A percentile compares a stretch with the other conserved stretches of the same genome.
Conservation (phyloP, 1,139 yeast genomes). For the Magnusiomyces paraingens region DNA sequence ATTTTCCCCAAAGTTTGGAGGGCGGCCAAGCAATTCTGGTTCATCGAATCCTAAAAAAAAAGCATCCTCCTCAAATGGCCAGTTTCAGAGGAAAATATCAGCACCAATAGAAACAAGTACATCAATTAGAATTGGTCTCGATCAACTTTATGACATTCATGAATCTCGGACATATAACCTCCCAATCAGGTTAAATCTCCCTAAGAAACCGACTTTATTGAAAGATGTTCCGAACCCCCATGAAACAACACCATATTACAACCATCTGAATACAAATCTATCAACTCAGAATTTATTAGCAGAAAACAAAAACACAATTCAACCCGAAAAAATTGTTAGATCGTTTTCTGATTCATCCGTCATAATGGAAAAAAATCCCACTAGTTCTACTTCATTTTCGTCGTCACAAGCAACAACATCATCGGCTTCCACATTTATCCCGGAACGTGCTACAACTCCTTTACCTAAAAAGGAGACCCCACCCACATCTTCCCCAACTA, state of each 20-base stretch:
- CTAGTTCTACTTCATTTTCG: too few species aligned
- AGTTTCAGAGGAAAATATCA: not conserved
- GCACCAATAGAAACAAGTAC: not conserved
- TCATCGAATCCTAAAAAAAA: too few species aligned
- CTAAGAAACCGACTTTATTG: not conserved
- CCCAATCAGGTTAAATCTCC: too few species aligned
- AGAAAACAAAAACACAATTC: not conserved
- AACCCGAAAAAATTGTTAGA: not conserved
- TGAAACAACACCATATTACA: not conserved
- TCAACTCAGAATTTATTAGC: not conserved
- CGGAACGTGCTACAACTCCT: too few species aligned
- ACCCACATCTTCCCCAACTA: too few species aligned
- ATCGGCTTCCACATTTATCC: too few species aligned
- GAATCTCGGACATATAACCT: not conserved
- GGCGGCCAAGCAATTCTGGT: not conserved
- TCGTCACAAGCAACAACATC: not conserved
- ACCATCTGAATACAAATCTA: not conserved
- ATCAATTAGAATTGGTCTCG: not conserved
- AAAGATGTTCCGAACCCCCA: not conserved
- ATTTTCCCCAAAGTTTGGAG: slow-evolving; percentile 1
- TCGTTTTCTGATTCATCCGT: slow-evolving; percentile 6
- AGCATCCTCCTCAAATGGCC: not conserved
- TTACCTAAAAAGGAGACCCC: too few species aligned
- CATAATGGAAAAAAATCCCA: not conserved
- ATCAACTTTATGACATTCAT: not conserved